These are phyloP conservation scores for Lophiotrema nucula DNA, from an alignment of 495 filamentous ascomycete species.

Conservation along the genomic window DNA sequence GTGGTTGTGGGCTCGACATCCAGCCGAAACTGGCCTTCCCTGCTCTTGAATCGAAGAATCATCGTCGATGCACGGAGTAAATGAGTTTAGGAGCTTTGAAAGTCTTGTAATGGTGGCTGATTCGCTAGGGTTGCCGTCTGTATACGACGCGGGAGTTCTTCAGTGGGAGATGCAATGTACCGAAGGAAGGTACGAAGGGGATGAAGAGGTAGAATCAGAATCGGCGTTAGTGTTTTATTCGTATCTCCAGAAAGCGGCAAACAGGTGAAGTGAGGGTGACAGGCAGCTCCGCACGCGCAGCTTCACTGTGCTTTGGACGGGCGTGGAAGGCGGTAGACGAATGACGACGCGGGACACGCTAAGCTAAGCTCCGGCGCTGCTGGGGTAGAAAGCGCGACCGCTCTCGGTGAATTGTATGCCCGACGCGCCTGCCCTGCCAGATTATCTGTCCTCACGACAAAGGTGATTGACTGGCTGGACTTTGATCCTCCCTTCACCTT, in stretches of 20 bases:
- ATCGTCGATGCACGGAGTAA: constrained; percentile 44
- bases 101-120: neutral
- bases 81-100: neutral
- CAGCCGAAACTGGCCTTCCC: constrained; percentile 70
- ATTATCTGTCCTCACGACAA: constrained; percentile 5
- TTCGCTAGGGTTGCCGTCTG: too few species aligned
- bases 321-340: constrained; percentile 20
- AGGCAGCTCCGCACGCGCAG: constrained; percentile 8
- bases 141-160: neutral
- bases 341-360: constrained; percentile 12
- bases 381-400: neutral
- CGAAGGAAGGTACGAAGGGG: neutral
- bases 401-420: neutral
- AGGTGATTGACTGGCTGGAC: neutral
- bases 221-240: too few species aligned
- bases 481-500: neutral
- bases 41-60: constrained; percentile 66
- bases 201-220: too few species aligned
- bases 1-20: constrained; percentile 56
- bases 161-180: neutral
- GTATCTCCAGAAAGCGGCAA: too few species aligned
- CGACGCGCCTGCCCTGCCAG: neutral
- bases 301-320: too few species aligned
- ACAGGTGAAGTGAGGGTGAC: neutral
- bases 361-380: neutral